These are phyloP conservation scores for Phaseolus coccineus DNA, from an alignment of 331 rosid species.

Conservation along the genomic window DNA sequence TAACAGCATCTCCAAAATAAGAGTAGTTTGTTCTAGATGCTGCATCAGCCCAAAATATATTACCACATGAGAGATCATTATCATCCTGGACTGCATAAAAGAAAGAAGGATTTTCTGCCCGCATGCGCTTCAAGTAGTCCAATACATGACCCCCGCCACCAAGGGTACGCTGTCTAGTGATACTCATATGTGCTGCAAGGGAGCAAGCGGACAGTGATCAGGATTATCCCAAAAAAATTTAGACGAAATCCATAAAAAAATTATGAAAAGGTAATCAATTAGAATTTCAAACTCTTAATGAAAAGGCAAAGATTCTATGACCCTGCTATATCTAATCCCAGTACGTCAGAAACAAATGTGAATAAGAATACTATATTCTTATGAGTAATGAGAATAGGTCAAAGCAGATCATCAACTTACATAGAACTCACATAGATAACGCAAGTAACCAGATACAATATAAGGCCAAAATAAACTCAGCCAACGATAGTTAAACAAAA, in stretches of 20 bases:
- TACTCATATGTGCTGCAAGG: slow-evolving; percentile 57
- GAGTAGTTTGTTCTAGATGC: slow-evolving; percentile 71
- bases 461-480: background rate
- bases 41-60: slow-evolving; percentile 87
- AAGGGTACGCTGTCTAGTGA: slow-evolving; percentile 69
- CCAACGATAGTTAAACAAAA: background rate
- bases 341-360: slow-evolving; percentile 11
- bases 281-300: background rate
- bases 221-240: background rate
- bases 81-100: slow-evolving; percentile 76
- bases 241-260: background rate
- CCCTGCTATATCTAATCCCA: background rate
- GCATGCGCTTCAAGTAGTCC: slow-evolving; percentile 89
- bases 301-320: background rate
- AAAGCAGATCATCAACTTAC: background rate
- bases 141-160: slow-evolving; percentile 74
- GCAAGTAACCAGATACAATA: background rate
- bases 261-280: background rate
- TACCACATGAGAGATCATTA: slow-evolving; percentile 63
- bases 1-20: slow-evolving; percentile 83
- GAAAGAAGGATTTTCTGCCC: slow-evolving; percentile 83
- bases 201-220: background rate
- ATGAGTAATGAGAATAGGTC: background rate
- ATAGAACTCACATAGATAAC: background rate
- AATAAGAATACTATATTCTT: background rate